Conservation (phyloP, 2,329 filamentous ascomycete species). For the Intubia oerlemansii region DNA sequence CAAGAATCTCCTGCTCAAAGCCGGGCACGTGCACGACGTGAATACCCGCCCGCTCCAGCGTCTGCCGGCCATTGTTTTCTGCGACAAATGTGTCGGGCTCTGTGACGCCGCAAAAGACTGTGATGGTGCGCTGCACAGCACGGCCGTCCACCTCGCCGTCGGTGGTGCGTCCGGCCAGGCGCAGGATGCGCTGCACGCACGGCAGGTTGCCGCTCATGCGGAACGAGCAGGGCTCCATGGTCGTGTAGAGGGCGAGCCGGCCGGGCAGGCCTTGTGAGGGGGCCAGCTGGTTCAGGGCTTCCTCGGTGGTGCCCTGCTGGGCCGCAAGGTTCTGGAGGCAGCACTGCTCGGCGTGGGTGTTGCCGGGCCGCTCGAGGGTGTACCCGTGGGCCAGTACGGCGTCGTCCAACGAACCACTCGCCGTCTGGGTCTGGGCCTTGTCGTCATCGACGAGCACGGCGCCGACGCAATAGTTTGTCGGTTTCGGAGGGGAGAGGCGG, state of each 20-base stretch:
- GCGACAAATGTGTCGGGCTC: conserved; percentile 85
- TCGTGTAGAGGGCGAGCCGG: conserved; percentile 59
- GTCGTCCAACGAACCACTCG: too few species aligned
- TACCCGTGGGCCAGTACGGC: conserved; percentile 27
- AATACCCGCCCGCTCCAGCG: conserved; percentile 52
- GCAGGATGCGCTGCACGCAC: conserved; percentile 62
- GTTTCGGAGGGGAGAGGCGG: conserved; percentile 57
- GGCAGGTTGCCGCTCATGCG: conserved; percentile 53
- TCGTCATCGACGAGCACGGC: conserved; percentile 53
- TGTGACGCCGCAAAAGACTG: conserved; percentile 69
- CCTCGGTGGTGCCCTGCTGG: conserved; percentile 26
- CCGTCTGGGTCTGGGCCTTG: conserved; percentile 14
- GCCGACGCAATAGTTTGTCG: conserved; percentile 85
- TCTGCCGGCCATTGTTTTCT: conserved; percentile 52
- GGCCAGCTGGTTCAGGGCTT: conserved; percentile 27
- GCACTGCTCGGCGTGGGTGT: conserved; percentile 92
- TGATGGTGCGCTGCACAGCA: conserved; percentile 12
- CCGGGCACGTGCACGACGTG: conserved; percentile 52
- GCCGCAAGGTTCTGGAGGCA: conserved; percentile 55
- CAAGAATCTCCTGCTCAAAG: conserved; percentile 60
- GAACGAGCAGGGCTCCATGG: conserved; percentile 68
- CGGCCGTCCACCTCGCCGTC: too few species aligned
- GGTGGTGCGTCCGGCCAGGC: conserved; percentile 19
- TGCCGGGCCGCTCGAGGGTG: conserved; percentile 74
- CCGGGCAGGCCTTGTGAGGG: conserved; percentile 12